Evolutionary conservation across 2,329 filamentous ascomycete species (phyloP).

Genomic region (Hymenoscyphus scutula): DNA sequence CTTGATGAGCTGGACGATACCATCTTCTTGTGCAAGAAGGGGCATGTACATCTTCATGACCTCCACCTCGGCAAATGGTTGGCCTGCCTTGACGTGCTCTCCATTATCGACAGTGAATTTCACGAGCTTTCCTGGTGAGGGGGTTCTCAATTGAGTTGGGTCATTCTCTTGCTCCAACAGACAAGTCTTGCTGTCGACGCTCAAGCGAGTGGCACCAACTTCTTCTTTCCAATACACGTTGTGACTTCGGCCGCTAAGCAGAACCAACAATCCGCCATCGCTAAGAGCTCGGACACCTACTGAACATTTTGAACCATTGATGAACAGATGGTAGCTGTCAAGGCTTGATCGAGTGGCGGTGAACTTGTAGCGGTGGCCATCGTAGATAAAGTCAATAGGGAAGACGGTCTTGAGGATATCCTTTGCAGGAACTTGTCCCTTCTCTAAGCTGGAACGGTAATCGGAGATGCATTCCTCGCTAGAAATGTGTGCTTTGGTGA

Average conservation of each 20-base stretch:
- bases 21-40: constrained; percentile 88
- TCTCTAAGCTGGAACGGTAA: constrained; percentile 86
- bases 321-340: constrained; percentile 96
- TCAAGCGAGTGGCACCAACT: constrained; percentile 89
- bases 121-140: constrained; percentile 94
- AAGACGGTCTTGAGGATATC: constrained; percentile 98
- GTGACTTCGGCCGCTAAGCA: constrained; percentile 90
- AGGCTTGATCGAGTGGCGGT: constrained; percentile 88
- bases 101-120: constrained; percentile 97
- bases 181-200: constrained; percentile 97
- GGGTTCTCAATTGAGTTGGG: constrained; percentile 91
- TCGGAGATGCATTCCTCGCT: constrained; percentile 85
- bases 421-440: constrained; percentile 95
- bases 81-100: constrained; percentile 85
- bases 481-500: constrained; percentile 92
- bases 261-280: constrained; percentile 87
- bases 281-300: constrained; percentile 90
- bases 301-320: constrained; percentile 95
- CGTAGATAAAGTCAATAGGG: constrained; percentile 97
- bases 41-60: constrained; percentile 99
- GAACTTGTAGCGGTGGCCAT: constrained; percentile 95
- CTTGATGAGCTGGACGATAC: constrained; percentile 97
- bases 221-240: constrained; percentile 99
- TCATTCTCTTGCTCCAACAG: constrained; percentile 98
- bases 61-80: constrained; percentile 94